A percentile compares a stretch with the other conserved stretches of the same genome.
Evolutionary conservation across 257 asterid genomes (phyloP).

Genomic region (Verbena officinalis): DNA sequence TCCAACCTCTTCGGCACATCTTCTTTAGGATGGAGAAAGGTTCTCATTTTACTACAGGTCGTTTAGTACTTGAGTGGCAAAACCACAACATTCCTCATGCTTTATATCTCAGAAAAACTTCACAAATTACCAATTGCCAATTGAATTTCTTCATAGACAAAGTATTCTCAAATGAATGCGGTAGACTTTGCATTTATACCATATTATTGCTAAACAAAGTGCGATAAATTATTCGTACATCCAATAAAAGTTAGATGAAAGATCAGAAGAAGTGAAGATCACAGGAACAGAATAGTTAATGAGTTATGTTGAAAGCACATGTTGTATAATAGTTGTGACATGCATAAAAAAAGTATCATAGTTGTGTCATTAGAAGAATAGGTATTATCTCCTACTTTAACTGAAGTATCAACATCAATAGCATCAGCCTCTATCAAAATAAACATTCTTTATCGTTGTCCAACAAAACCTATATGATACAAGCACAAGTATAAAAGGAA

Average conservation of each 20-base stretch:
- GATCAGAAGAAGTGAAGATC: no score
- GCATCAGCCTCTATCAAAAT: no score
- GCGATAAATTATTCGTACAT: not conserved
- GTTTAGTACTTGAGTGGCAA: not conserved
- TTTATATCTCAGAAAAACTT: not conserved
- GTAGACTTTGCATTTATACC: not conserved
- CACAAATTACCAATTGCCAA: not conserved
- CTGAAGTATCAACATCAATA: no score
- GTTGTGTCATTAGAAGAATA: no score
- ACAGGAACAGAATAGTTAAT: no score
- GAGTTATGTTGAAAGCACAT: no score
- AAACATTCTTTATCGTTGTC: conserved; percentile 4
- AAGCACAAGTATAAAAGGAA: conserved; percentile 19
- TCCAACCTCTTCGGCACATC: not conserved
- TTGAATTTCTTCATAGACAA: not conserved
- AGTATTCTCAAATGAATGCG: no score
- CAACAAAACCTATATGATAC: conserved; percentile 3
- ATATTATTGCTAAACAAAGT: not conserved
- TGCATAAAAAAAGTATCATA: no score
- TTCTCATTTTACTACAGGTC: not conserved
- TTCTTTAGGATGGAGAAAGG: not conserved
- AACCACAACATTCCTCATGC: no score
- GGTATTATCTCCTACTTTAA: no score
- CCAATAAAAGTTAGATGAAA: not conserved
- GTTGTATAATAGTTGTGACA: no score